These are phyloP conservation scores for Euptelea pleiosperma DNA, from an alignment of 164 flowering plant species.

Conservation along the genomic window DNA sequence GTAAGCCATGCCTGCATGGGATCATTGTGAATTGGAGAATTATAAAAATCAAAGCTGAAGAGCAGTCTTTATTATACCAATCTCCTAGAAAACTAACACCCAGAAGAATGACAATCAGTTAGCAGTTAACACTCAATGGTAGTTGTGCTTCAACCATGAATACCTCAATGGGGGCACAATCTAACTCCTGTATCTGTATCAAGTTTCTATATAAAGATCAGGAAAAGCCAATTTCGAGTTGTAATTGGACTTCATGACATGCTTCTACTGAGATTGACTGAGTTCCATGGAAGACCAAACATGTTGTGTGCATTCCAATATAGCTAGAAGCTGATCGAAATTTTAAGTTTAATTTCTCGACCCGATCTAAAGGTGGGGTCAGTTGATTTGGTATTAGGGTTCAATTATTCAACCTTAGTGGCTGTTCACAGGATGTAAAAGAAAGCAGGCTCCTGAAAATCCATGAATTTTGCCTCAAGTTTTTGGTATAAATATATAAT, in stretches of 20 bases:
- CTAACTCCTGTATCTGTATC: too few relatives aligned
- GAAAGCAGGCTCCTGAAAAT: too few relatives aligned
- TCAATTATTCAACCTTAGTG: too few relatives aligned
- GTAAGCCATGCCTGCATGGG: conserved; percentile 79
- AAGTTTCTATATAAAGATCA: too few relatives aligned
- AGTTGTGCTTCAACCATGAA: too few relatives aligned
- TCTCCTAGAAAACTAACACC: not conserved
- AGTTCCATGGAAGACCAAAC: not conserved
- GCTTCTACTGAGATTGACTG: not conserved
- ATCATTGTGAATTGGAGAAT: not conserved
- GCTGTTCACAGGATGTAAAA: too few relatives aligned
- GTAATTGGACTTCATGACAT: not conserved
- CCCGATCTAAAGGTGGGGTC: not conserved
- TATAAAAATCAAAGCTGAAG: not conserved
- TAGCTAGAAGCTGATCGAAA: too few relatives aligned
- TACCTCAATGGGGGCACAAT: too few relatives aligned
- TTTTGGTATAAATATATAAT: too few relatives aligned
- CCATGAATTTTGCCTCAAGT: too few relatives aligned
- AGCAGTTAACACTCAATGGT: too few relatives aligned
- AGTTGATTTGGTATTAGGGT: too few relatives aligned
- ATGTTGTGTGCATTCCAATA: not conserved
- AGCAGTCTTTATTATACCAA: not conserved
- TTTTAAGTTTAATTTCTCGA: not conserved
- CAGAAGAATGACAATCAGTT: not conserved
- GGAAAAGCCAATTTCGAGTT: not conserved